Percentiles rank a stretch among this genome's conserved stretches.
These are phyloP conservation scores for Austroboletus olivaceoglutinosus DNA, from an alignment of 1,284 basidiomycete genomes.

Conservation along the genomic window DNA sequence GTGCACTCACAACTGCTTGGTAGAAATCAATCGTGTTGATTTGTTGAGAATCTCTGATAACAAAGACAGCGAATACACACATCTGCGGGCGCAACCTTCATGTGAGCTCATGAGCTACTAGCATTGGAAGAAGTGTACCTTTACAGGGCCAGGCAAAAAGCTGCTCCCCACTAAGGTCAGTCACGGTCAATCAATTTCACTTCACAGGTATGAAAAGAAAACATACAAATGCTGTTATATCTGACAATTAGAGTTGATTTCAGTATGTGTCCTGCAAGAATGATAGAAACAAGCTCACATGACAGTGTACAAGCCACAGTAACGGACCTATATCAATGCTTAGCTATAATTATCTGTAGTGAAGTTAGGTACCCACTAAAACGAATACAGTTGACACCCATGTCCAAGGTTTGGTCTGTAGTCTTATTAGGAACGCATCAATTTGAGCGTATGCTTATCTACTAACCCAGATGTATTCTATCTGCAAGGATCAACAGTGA, in stretches of 20 bases:
- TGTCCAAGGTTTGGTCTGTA: not conserved
- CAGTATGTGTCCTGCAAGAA: too few species aligned
- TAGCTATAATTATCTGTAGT: not conserved
- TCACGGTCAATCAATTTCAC: not conserved
- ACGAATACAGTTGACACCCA: not conserved
- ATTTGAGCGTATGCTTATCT: too few species aligned
- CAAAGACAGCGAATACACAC: not conserved
- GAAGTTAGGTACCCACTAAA: not conserved
- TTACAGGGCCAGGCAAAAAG: not conserved
- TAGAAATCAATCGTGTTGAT: not conserved
- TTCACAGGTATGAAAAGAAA: not conserved
- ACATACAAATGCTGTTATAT: not conserved
- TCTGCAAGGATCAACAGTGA: not conserved
- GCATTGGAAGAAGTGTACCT: not conserved
- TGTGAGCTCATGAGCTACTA: too few species aligned
- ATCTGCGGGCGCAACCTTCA: not conserved
- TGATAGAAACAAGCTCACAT: not conserved
- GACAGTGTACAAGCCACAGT: not conserved
- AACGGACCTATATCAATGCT: not conserved
- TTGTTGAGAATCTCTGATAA: too few species aligned
- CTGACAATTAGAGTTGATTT: not conserved
- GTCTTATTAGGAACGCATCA: not conserved
- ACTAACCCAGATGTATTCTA: not conserved
- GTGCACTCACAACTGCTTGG: not conserved
- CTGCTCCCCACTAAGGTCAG: not conserved